phyloP scores from a whole-genome alignment of 768 basidiomycete species.

The Termitomyces sp. region DNA sequence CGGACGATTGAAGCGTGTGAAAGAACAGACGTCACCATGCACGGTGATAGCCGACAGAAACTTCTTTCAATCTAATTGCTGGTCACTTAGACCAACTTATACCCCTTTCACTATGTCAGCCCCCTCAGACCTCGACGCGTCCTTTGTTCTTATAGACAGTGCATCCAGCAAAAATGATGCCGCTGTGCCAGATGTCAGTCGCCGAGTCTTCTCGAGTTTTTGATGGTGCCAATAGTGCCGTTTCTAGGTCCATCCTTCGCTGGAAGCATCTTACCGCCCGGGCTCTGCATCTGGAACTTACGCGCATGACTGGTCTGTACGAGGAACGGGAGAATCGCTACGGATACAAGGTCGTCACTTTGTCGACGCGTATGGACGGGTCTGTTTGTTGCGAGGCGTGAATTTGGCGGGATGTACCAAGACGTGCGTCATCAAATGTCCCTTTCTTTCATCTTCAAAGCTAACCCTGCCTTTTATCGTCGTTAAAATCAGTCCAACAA shows the following conservation, averaged over 20 bases:
- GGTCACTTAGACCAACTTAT: not conserved
- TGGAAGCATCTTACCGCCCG: constrained; percentile 33
- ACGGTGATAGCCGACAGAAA: no score
- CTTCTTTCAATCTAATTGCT: no score
- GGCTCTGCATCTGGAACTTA: constrained; percentile 42
- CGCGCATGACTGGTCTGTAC: constrained; percentile 69
- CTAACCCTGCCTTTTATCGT: not conserved
- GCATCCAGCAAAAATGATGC: constrained; percentile 4
- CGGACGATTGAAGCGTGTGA: no score
- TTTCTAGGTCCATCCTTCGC: constrained; percentile 40
- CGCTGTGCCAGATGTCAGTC: constrained; percentile 3
- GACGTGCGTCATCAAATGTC: constrained; percentile 43
- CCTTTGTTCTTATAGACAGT: constrained; percentile 42
- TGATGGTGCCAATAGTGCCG: not conserved
- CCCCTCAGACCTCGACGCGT: constrained; percentile 37
- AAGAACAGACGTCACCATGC: no score
- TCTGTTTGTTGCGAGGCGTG: constrained; percentile 78
- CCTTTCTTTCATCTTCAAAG: constrained; percentile 6
- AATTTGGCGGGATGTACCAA: constrained; percentile 84
- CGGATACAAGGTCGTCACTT: constrained; percentile 72
- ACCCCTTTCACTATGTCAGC: constrained; percentile 14
- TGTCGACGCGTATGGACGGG: constrained; percentile 72
- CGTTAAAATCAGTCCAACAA: constrained; percentile 44
- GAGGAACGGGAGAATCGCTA: constrained; percentile 51
- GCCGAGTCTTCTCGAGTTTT: not conserved